phyloP scores from a whole-genome alignment of 164 flowering plant genomes.

The Umbellularia californica region DNA sequence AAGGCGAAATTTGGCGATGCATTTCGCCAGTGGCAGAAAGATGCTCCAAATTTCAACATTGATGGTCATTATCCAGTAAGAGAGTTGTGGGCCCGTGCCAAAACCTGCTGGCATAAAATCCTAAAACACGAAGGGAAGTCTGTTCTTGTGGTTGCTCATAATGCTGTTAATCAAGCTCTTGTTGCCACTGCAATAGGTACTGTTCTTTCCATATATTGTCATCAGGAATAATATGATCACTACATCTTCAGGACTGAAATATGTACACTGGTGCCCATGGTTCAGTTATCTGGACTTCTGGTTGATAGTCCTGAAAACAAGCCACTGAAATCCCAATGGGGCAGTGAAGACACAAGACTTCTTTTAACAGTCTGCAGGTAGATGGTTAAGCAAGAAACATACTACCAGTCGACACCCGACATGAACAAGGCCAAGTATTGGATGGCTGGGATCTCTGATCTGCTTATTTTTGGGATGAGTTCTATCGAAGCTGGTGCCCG shows the following conservation, averaged over 20 bases:
- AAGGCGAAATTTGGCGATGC: conserved; percentile 72
- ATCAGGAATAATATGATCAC: neutral
- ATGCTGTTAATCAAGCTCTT: conserved; percentile 98
- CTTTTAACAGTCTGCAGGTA: neutral
- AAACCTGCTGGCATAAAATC: conserved; percentile 73
- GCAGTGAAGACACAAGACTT: neutral
- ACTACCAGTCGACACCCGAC: neutral
- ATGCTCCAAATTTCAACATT: conserved; percentile 75
- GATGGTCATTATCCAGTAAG: conserved; percentile 96
- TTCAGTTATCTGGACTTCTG: neutral
- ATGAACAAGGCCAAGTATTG: neutral
- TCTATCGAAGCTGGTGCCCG: neutral
- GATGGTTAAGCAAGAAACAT: neutral
- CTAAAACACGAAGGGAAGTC: conserved; percentile 72
- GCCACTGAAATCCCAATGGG: neutral
- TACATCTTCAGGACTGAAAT: neutral
- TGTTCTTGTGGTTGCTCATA: conserved; percentile 93
- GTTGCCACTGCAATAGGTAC: conserved; percentile 91
- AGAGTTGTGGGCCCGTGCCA: conserved; percentile 87
- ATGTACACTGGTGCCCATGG: neutral
- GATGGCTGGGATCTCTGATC: neutral
- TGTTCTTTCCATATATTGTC: neutral
- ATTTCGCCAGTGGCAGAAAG: conserved; percentile 74
- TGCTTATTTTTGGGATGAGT: neutral
- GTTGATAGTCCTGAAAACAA: neutral